These are phyloP conservation scores for Solanum boliviense DNA, from an alignment of 257 asterid species.

Conservation along the genomic window DNA sequence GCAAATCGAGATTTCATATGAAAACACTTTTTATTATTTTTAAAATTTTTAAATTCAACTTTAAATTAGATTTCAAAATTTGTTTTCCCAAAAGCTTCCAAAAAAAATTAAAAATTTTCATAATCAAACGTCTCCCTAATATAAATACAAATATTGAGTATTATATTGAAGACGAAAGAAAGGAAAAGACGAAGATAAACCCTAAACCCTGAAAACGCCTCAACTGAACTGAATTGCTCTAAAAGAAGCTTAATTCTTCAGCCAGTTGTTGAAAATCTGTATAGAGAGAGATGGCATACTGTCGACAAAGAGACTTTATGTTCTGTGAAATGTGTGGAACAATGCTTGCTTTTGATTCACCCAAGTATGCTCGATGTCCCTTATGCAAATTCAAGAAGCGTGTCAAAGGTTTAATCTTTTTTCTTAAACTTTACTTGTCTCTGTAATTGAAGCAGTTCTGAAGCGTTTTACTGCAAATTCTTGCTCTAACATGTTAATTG, in stretches of 20 bases:
- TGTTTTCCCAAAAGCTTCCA: background rate
- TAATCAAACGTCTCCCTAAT: background rate
- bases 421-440: background rate
- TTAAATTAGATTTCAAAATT: no score
- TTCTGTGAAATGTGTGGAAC: slow-evolving; percentile 70
- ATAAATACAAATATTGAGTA: no score
- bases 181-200: background rate
- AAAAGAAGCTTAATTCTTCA: background rate
- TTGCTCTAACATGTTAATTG: background rate
- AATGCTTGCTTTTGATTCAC: slow-evolving; percentile 35
- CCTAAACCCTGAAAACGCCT: background rate
- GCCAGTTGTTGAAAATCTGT: background rate
- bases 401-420: slow-evolving; percentile 26
- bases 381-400: slow-evolving; percentile 43
- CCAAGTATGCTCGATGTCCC: slow-evolving; percentile 34
- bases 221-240: background rate
- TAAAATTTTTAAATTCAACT: no score
- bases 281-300: slow-evolving; percentile 20
- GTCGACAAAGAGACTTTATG: slow-evolving; percentile 74
- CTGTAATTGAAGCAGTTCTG: background rate
- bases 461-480: background rate
- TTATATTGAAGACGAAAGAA: background rate
- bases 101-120: no score
- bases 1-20: no score
- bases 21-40: no score